A percentile compares a stretch with the other conserved stretches of the same genome.
phyloP scores from a whole-genome alignment of 768 basidiomycete species.

The Suillus bovinus region DNA sequence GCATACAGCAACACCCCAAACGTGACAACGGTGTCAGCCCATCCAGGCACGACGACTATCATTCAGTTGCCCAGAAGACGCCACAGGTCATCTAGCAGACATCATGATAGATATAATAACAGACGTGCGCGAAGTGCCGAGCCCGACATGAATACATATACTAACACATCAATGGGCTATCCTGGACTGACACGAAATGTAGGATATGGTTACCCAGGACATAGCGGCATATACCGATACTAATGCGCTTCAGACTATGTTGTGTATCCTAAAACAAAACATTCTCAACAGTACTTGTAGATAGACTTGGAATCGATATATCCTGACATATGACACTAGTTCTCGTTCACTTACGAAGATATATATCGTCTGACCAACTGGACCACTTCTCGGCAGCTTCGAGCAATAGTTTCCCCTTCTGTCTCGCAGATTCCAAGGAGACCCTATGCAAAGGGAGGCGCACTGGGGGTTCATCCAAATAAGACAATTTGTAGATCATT shows the following conservation, averaged over 20 bases:
- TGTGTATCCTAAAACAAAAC: background rate
- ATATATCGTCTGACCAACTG: slow-evolving; percentile 26
- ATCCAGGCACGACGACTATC: slow-evolving; percentile 11
- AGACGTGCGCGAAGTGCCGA: slow-evolving; percentile 11
- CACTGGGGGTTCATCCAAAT: slow-evolving; percentile 17
- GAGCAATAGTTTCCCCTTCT: slow-evolving; percentile 21
- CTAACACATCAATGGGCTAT: background rate
- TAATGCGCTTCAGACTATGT: background rate
- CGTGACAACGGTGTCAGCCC: background rate
- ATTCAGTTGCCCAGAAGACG: slow-evolving; percentile 11
- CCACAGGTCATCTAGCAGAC: slow-evolving; percentile 2
- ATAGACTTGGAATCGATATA: background rate
- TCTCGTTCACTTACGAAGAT: slow-evolving; percentile 14
- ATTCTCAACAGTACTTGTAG: background rate
- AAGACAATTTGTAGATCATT: slow-evolving; percentile 17
- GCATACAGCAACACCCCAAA: background rate
- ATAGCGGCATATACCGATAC: slow-evolving; percentile 7
- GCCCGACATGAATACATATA: background rate
- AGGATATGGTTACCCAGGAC: slow-evolving; percentile 8
- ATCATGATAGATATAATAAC: background rate
- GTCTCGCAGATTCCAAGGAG: slow-evolving; percentile 20
- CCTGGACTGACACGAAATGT: too few relatives aligned
- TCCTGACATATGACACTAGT: background rate
- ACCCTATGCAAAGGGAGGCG: slow-evolving; percentile 26
- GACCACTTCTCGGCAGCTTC: slow-evolving; percentile 22